These are phyloP conservation scores for Cystoderma amianthinum DNA, from an alignment of 768 basidiomycete species.

Conservation along the genomic window DNA sequence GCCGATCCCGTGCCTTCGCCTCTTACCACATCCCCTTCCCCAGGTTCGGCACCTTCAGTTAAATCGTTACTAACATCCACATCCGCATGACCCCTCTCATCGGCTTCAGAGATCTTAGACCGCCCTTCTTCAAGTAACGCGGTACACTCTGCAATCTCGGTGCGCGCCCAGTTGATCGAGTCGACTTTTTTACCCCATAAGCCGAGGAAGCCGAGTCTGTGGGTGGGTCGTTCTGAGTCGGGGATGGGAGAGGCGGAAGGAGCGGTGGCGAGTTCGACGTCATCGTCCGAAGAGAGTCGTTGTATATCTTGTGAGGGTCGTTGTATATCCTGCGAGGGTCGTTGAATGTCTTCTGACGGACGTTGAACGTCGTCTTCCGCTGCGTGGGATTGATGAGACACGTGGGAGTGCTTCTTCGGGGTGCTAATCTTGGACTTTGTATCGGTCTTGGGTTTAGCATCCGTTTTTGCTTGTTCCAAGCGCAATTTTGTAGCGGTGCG, in stretches of 20 bases:
- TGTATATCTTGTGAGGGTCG: no score
- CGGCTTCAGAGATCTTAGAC: constrained; percentile 21
- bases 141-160: constrained; percentile 59
- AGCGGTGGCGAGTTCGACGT: background rate
- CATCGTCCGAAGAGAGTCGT: background rate
- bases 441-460: constrained; percentile 18
- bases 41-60: background rate
- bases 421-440: constrained; percentile 7
- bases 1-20: background rate
- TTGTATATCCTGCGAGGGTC: no score
- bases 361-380: no score
- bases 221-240: constrained; percentile 65
- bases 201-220: constrained; percentile 56
- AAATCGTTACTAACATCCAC: background rate
- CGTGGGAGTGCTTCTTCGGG: background rate
- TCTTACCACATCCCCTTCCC: background rate
- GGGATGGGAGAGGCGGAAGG: constrained; percentile 41
- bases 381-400: background rate
- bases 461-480: constrained; percentile 44
- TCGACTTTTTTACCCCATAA: constrained; percentile 87
- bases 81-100: constrained; percentile 11
- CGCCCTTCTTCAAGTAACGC: constrained; percentile 46
- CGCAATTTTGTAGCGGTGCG: constrained; percentile 71
- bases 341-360: no score
- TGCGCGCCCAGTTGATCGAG: constrained; percentile 83